Percentiles rank a stretch among this genome's conserved stretches.
Evolutionary conservation across 805 yeast species (phyloP).

Genomic region (Saturnispora bothae): DNA sequence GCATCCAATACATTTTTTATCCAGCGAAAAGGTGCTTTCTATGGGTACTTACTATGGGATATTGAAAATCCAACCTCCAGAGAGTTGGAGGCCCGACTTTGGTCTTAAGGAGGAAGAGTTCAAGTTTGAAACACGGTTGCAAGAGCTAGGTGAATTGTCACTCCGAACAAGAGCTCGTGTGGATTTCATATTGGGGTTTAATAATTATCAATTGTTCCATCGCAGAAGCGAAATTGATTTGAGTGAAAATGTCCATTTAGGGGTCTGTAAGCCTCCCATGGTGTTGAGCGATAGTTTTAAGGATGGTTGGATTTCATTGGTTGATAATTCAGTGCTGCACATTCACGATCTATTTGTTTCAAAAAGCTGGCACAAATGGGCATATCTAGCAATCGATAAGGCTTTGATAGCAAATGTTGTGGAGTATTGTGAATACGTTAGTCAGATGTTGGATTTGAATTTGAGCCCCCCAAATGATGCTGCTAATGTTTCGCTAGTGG

Average conservation of each 20-base stretch:
- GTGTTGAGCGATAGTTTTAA: constrained; percentile 7
- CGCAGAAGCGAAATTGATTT: constrained; percentile 9
- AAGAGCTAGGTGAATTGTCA: constrained; percentile 53
- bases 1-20: constrained; percentile 40
- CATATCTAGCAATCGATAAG: constrained; percentile 2
- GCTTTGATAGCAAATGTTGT: constrained; percentile 12
- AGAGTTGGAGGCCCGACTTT: constrained; percentile 45
- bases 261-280: constrained; percentile 6
- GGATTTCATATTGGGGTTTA: constrained; percentile 51
- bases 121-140: constrained; percentile 59
- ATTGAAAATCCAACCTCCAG: constrained; percentile 44
- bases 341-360: constrained; percentile 23
- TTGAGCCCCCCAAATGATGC: not conserved
- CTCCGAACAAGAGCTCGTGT: constrained; percentile 51
- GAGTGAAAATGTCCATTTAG: constrained; percentile 8
- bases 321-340: constrained; percentile 18
- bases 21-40: constrained; percentile 29
- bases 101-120: constrained; percentile 43
- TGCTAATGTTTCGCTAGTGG: not conserved
- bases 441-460: constrained; percentile 13
- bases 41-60: constrained; percentile 41
- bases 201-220: constrained; percentile 44
- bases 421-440: constrained; percentile 15
- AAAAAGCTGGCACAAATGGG: constrained; percentile 11
- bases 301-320: constrained; percentile 12